A percentile compares a stretch with the other conserved stretches of the same genome.
phyloP scores from a whole-genome alignment of 305 asterid genomes.

The Lippia alba region DNA sequence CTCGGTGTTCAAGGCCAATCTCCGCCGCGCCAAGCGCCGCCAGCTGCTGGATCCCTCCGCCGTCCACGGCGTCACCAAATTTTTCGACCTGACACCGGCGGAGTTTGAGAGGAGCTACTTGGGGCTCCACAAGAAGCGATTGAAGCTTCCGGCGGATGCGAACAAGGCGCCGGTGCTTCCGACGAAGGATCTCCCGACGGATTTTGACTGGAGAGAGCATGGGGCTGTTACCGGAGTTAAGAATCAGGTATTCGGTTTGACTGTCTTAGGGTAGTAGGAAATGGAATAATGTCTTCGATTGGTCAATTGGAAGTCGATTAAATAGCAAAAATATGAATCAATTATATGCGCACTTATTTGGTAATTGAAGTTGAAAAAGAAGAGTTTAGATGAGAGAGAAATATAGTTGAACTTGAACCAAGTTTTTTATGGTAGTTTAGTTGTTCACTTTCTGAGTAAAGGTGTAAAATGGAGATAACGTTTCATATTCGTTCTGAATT shows the following conservation, averaged over 20 bases:
- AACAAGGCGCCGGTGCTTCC: constrained; percentile 2
- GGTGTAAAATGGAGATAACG: no score
- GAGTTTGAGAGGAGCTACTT: background rate
- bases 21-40: background rate
- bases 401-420: no score
- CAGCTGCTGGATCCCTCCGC: background rate
- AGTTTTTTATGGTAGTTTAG: no score
- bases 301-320: background rate
- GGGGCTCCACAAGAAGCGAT: background rate
- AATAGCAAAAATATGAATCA: background rate
- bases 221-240: background rate
- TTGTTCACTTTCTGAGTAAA: no score
- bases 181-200: background rate
- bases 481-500: no score
- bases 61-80: background rate
- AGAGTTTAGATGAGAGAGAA: background rate
- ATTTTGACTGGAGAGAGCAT: background rate
- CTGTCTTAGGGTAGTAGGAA: background rate
- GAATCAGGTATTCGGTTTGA: background rate
- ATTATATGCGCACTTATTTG: background rate
- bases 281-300: background rate
- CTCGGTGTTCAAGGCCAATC: background rate
- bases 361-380: background rate
- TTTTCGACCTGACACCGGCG: background rate
- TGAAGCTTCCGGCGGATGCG: background rate